Evolutionary conservation across 305 asterid species (phyloP), one percentile per base, ranked within the genome.

Genomic region (Rubia peregrina): DNA sequence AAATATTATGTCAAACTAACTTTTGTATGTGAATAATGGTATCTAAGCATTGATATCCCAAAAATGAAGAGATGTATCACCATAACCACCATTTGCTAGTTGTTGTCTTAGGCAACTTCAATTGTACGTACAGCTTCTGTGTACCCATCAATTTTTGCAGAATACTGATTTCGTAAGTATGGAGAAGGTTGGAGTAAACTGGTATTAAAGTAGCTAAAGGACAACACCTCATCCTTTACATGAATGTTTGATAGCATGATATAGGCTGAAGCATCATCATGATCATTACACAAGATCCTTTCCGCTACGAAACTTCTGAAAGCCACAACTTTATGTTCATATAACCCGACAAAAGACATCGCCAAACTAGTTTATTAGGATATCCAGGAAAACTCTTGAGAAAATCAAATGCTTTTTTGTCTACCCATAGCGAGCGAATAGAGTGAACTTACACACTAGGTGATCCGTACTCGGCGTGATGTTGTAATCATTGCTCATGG

Each of bases 331-430:
- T 79, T 81, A 65, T 86, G 57, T 68, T 80, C 67, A 76, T 80
- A 75, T 95, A 91, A 5, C 96, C 87, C 2, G 91, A 89, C 67
- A 89, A 82, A 71, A 91, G 87, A 66, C 88, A 80, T 65, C 97
- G 85, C 97, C 97, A 91, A 67, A 88, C 95, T 42, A 89, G 93
- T 76, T 83, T 87, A 75, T 82, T 84, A 10, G 79, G 80, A 46
- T 83, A 81, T 42, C 68, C 80, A 0, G 71, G 77, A 82, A 55
- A 84, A 71, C 74, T 77, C 71, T 9, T 70, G 26, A 89, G 72
- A 49, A 89, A 76, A 66, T 81, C 83, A 72, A 77, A 84, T 24
- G 97, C 97, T 77, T 55, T 82, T 76, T 80, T 1, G 82, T 81
- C 67, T 73, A 78, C 55, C 96, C 97, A 77, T 83, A 83, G 14